Evolutionary conservation across 345 rosid genomes (phyloP).

Genomic region (Aquilaria sinensis): DNA sequence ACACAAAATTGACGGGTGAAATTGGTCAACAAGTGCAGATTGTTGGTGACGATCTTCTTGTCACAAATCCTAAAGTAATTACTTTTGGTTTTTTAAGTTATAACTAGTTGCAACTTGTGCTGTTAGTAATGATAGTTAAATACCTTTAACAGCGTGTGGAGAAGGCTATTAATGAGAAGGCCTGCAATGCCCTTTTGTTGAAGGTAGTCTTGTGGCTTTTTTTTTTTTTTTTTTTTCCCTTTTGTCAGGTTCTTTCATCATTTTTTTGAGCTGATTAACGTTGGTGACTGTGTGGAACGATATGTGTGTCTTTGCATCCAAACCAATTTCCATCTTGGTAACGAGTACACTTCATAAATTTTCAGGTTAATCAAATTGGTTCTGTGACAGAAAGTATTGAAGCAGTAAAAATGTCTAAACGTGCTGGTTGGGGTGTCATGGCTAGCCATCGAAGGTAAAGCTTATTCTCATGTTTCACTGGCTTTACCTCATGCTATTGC

Average conservation of each 20-base stretch:
- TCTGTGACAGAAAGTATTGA: conserved; percentile 51
- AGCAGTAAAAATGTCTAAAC: conserved; percentile 48
- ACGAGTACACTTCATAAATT: not conserved
- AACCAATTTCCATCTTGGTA: too few species aligned
- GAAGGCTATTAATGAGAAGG: conserved; percentile 41
- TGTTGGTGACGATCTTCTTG: conserved; percentile 71
- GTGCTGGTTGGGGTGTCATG: conserved; percentile 54
- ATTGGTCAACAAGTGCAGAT: conserved; percentile 56
- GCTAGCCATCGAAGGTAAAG: conserved; percentile 42
- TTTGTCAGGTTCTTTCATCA: not conserved
- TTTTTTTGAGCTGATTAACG: not conserved
- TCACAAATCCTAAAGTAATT: conserved; percentile 61
- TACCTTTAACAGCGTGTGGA: conserved; percentile 42
- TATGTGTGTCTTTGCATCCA: not conserved
- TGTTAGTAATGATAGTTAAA: too few species aligned
- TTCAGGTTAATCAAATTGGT: conserved; percentile 54
- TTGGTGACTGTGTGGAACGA: not conserved
- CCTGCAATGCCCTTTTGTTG: conserved; percentile 54
- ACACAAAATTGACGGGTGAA: conserved; percentile 46
- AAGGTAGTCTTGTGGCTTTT: conserved; percentile 24
- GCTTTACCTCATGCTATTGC: not conserved
- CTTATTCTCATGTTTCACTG: not conserved
- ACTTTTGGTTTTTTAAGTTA: not conserved
- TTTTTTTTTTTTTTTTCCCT: not conserved
- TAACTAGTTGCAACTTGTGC: not conserved